Evolutionary conservation across 805 yeast genomes (phyloP), one percentile per base, ranked within the genome.

Genomic region (Dipodascus geniculatus): DNA sequence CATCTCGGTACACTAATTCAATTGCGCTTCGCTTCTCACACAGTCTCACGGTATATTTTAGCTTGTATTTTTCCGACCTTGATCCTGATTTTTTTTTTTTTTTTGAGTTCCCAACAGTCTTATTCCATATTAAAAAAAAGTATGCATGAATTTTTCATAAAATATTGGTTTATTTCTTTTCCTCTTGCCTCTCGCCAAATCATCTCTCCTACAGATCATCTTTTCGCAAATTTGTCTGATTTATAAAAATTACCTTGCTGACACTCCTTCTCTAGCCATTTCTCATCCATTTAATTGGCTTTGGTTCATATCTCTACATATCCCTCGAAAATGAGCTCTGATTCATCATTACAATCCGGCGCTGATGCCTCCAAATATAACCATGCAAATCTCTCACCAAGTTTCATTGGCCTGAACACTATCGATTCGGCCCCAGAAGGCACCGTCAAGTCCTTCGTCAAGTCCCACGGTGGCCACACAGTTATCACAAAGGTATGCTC

Each of bases 391-490:
- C 72, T 90, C 61, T 82, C 96, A 28, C 55, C 77, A 42, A 85
- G 89, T 70, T 93, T 90, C 72, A 69, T 80, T 54, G 99, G 99
- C 54, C 76, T 83, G 55, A 87, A 90, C 69, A 77, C 93, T 42
- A 74, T 88, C 48, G 84, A 80, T 42, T 74, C 67, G 22, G 96
- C 96, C 22, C 88, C 86, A 62, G 84, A 87, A 48, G 61, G 72
- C 8, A 74, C 74, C 33, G 81, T 91, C 52, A 85, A 85, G 60
- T 91, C 87, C 65, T 93, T 89, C 66, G 96, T 95, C 58, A 77
- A 76, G 62, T 75, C 79, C 51, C 86, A 85, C 64, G 87, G 86
- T 53, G 99, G 99, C 66, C 99, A 93, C 74, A 89, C 99, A 3
- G 96, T 93, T 50, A 88, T 93, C 63, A 78, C 84, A 53, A 84